Evolutionary conservation across 1,139 yeast genomes (phyloP), one percentile per base, ranked within the genome.

Genomic region (Kodamaea arcana): DNA sequence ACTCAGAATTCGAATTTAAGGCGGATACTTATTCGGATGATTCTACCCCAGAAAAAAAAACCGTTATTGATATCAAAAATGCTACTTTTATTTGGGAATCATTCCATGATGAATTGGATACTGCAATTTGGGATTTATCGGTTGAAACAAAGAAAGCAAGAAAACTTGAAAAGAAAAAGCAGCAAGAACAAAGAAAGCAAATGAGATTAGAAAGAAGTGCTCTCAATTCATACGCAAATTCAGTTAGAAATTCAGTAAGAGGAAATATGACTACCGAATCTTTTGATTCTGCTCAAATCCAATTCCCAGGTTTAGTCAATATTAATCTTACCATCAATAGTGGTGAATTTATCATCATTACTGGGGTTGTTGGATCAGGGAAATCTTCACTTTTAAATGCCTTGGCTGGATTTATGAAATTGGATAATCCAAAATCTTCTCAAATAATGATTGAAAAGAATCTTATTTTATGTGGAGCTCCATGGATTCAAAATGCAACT

Each of bases 401-500:
- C 11, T 47, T 65, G 32, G 53, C 66, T 16, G 71, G 72, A 2
- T 54, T 54, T 40, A 62, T 65, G 71, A 58, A 54, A 36, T 43
- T 62, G 37, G 43, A 46, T 27, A 55, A 53, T 35, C 58, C 56
- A 2, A 38, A 41, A 5, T 31, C 39, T 2, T 72, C 69, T 18
- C 35, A 44, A 4, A 42, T 65, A 32, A 46, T 41, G 6, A 48
- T 62, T 12, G 49, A 56, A 35, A 60, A 58, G 17, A 59, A 55
- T 21, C 45, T 57, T 25, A 47, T 65, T 27, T 51, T 63, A 27
- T 63, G 72, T 39, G 52, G 63, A 10, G 46, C 54, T 10, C 70
- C 72, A 14, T 68, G 74, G 74, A 65, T 68, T 35, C 73, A 68
- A 51, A 68, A 67, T 43, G 56, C 72, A n/a, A 63, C 72, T 17